A percentile compares a stretch with the other conserved stretches of the same genome.
Conservation (phyloP, 2,329 filamentous ascomycete genomes). For the Nannizzia gypsea region DNA sequence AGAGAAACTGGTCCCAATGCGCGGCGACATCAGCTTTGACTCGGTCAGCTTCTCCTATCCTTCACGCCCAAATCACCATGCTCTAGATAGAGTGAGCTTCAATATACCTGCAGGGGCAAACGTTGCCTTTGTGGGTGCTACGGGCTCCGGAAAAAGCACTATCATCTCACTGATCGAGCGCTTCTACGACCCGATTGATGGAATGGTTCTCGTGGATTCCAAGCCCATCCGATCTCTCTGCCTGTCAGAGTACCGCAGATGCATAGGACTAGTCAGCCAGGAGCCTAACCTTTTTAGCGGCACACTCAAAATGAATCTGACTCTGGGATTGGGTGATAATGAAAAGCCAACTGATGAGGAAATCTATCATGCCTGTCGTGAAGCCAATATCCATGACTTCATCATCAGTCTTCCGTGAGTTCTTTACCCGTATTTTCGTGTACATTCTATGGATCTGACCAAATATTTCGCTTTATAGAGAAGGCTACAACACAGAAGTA, state of each 20-base stretch:
- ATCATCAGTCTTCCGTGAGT: conserved; percentile 33
- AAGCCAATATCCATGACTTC: conserved; percentile 53
- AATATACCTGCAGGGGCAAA: conserved; percentile 37
- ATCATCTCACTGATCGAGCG: conserved; percentile 63
- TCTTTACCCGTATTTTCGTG: not conserved
- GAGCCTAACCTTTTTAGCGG: conserved; percentile 68
- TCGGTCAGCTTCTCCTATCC: conserved; percentile 56
- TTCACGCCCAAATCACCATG: conserved; percentile 47
- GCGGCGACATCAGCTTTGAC: conserved; percentile 37
- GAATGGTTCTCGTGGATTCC: conserved; percentile 56
- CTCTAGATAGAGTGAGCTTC: conserved; percentile 47
- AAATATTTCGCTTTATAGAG: not conserved
- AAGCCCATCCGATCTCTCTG: conserved; percentile 59
- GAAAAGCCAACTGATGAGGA: conserved; percentile 50
- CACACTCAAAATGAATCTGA: conserved; percentile 59
- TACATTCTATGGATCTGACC: not conserved
- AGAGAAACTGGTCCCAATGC: conserved; percentile 14
- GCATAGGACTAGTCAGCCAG: conserved; percentile 64
- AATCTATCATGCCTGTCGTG: conserved; percentile 49
- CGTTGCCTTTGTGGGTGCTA: conserved; percentile 53
- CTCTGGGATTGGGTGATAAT: conserved; percentile 43
- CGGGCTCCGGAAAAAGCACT: conserved; percentile 63
- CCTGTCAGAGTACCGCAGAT: conserved; percentile 54
- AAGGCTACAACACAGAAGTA: conserved; percentile 36
- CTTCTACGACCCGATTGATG: conserved; percentile 56